A percentile compares a stretch with the other conserved stretches of the same genome.
phyloP scores from a whole-genome alignment of 176 grass and related monocot genomes.

The Raddia distichophylla region DNA sequence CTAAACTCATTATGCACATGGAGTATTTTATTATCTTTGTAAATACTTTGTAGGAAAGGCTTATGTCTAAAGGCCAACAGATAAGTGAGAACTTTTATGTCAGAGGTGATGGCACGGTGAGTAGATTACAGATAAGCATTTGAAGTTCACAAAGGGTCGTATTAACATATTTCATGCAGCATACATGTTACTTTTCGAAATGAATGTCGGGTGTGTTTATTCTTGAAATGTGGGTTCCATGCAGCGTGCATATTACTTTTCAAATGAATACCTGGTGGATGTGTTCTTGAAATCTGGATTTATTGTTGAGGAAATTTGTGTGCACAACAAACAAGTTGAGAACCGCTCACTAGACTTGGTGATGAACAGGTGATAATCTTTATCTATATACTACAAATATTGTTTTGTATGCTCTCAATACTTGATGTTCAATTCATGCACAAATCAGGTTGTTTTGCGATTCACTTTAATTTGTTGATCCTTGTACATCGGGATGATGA shows the following conservation, averaged over 20 bases:
- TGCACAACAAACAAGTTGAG: conserved; percentile 89
- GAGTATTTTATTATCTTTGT: conserved; percentile 34
- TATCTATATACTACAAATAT: neutral
- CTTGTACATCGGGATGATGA: neutral
- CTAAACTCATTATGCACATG: neutral
- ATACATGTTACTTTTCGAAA: conserved; percentile 43
- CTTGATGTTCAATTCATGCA: neutral
- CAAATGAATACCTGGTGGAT: conserved; percentile 65
- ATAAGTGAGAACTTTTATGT: conserved; percentile 98
- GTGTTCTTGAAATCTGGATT: conserved; percentile 77
- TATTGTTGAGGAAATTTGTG: conserved; percentile 66
- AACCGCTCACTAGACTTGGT: conserved; percentile 85
- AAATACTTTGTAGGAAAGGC: conserved; percentile 74
- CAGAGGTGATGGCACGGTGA: conserved; percentile 97
- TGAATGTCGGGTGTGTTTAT: conserved; percentile 37
- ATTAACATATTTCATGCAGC: conserved; percentile 33
- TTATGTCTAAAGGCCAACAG: conserved; percentile 86
- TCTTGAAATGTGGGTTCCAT: conserved; percentile 46
- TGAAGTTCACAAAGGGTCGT: neutral
- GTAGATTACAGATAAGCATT: conserved; percentile 9
- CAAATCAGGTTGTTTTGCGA: neutral
- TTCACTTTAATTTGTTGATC: neutral
- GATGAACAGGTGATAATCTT: conserved; percentile 80
- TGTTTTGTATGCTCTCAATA: neutral
- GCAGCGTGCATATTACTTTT: conserved; percentile 94